Evolutionary conservation across 192 early-diverging fungal species (phyloP).

Genomic region (Coemansia asiatica): DNA sequence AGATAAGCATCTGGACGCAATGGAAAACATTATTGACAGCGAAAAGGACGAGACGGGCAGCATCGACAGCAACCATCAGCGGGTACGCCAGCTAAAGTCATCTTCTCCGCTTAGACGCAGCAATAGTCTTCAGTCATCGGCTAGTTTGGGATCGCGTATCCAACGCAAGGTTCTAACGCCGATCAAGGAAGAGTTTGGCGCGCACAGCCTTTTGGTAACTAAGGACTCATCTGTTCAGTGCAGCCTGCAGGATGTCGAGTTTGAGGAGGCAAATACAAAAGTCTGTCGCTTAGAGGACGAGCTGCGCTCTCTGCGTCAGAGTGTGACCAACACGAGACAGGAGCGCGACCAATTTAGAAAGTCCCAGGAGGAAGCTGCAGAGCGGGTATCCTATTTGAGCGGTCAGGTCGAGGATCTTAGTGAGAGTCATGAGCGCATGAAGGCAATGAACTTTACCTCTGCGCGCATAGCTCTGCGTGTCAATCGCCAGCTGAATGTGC

Average conservation of each 20-base stretch:
- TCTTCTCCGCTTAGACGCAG: slow-evolving; percentile 13
- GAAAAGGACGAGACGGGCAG: slow-evolving; percentile 5
- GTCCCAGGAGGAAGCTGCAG: slow-evolving; percentile 40
- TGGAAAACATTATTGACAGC: slow-evolving; percentile 41
- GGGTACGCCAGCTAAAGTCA: neutral
- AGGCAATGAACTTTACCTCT: slow-evolving; percentile 34
- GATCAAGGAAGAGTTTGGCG: slow-evolving; percentile 33
- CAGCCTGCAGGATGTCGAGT: neutral
- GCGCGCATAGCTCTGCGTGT: slow-evolving; percentile 35
- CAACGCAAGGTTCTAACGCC: slow-evolving; percentile 36
- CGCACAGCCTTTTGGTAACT: neutral
- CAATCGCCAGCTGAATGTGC: slow-evolving; percentile 35
- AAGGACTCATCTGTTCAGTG: slow-evolving; percentile 23
- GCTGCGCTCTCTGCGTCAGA: slow-evolving; percentile 17
- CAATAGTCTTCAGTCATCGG: slow-evolving; percentile 9
- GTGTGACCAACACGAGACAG: slow-evolving; percentile 35
- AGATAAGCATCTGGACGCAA: slow-evolving; percentile 42
- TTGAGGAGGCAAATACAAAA: slow-evolving; percentile 11
- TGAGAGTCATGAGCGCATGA: slow-evolving; percentile 45
- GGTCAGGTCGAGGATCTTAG: slow-evolving; percentile 49
- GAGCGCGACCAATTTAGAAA: slow-evolving; percentile 52
- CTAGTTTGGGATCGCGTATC: slow-evolving; percentile 6
- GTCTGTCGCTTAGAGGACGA: slow-evolving; percentile 24
- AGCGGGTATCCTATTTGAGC: slow-evolving; percentile 28
- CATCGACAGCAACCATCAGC: slow-evolving; percentile 1